A percentile compares a stretch with the other conserved stretches of the same genome.
These are phyloP conservation scores for Chrysanthemum lavandulifolium DNA, from an alignment of 129 eudicot species.

Conservation along the genomic window DNA sequence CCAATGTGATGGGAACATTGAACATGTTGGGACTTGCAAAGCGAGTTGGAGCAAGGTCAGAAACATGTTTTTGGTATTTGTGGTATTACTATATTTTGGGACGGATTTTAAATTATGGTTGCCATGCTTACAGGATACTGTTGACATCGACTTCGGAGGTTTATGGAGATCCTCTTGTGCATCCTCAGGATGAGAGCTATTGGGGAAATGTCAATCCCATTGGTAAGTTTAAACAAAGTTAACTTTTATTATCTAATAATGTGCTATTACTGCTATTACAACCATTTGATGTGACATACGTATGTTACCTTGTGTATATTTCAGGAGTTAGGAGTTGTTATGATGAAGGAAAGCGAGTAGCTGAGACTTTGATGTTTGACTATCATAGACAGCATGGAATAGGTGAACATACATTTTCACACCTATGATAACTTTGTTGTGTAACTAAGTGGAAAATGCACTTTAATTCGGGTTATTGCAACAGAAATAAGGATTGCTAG, in stretches of 20 bases:
- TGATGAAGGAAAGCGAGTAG: slow-evolving; percentile 90
- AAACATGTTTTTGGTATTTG: neutral
- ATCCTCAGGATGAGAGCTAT: slow-evolving; percentile 84
- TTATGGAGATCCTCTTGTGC: slow-evolving; percentile 89
- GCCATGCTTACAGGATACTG: slow-evolving; percentile 52
- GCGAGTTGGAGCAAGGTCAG: slow-evolving; percentile 86
- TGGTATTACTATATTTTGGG: neutral
- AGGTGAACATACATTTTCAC: slow-evolving; percentile 27
- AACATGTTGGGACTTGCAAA: slow-evolving; percentile 94
- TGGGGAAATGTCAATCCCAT: slow-evolving; percentile 98
- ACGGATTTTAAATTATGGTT: neutral
- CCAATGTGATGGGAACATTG: slow-evolving; percentile 85
- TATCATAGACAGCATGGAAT: slow-evolving; percentile 86
- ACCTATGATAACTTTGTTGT: neutral
- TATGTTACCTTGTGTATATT: neutral
- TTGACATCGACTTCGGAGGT: slow-evolving; percentile 93
- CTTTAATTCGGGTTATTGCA: neutral
- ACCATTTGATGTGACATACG: neutral
- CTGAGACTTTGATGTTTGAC: slow-evolving; percentile 93
- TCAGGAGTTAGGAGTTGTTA: slow-evolving; percentile 92
- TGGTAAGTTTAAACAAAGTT: slow-evolving; percentile 32
- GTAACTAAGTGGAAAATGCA: neutral
- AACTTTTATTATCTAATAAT: neutral
- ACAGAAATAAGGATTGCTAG: slow-evolving; percentile 86
- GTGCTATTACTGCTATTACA: neutral